phyloP scores from a whole-genome alignment of 768 basidiomycete genomes.

The Russula foetens region DNA sequence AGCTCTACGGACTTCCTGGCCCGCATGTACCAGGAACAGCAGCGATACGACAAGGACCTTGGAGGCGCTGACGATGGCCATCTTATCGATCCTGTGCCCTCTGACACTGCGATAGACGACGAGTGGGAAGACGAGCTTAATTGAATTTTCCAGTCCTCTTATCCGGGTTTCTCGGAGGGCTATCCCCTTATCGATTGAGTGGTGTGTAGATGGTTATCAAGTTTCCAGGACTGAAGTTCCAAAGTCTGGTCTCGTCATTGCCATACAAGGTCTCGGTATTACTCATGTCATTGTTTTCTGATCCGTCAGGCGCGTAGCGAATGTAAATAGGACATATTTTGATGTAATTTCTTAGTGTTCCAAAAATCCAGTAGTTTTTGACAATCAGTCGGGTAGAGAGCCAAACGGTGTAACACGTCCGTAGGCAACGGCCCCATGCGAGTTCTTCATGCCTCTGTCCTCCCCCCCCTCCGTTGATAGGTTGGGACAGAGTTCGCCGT shows the following conservation, averaged over 20 bases:
- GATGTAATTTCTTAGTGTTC: neutral
- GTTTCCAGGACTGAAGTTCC: neutral
- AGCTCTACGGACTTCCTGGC: slow-evolving; percentile 65
- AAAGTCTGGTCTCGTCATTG: neutral
- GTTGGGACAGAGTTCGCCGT: neutral
- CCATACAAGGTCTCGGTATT: neutral
- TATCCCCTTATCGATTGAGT: slow-evolving; percentile 7
- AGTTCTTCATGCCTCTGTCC: no score
- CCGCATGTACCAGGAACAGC: slow-evolving; percentile 59
- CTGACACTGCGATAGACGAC: slow-evolving; percentile 27
- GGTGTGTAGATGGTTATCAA: neutral
- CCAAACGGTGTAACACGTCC: no score
- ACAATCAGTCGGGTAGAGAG: neutral
- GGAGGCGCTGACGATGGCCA: slow-evolving; percentile 50
- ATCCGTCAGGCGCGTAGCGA: neutral
- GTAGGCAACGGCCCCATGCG: no score
- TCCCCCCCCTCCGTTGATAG: neutral
- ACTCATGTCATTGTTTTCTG: neutral
- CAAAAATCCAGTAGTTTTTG: neutral
- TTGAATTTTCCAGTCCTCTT: neutral
- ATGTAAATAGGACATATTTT: neutral
- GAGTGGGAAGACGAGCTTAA: slow-evolving; percentile 23
- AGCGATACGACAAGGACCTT: slow-evolving; percentile 30
- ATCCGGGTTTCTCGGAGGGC: neutral
- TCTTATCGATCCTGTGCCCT: slow-evolving; percentile 44